These are phyloP conservation scores for Aspergillus aculeatus DNA, from an alignment of 2,329 filamentous ascomycete species.

Conservation along the genomic window DNA sequence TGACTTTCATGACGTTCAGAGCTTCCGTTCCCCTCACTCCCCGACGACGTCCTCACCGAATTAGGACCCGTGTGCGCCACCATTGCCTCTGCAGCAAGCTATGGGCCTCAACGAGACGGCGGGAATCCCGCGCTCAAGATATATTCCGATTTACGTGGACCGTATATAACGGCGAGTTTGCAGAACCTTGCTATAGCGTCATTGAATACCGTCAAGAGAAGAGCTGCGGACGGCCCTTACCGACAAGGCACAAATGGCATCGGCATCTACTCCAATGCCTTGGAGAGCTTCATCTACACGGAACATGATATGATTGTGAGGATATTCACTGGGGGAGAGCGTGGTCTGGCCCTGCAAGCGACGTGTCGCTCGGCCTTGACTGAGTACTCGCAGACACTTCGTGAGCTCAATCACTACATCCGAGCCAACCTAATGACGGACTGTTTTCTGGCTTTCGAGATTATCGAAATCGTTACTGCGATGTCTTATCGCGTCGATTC, in stretches of 20 bases:
- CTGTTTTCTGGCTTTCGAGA: slow-evolving; percentile 92
- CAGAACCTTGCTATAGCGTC: slow-evolving; percentile 86
- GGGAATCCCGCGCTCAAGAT: slow-evolving; percentile 75
- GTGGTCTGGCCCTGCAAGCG: slow-evolving; percentile 72
- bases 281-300: slow-evolving; percentile 82
- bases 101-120: slow-evolving; percentile 50
- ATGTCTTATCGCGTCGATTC: slow-evolving; percentile 77
- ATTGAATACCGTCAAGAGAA: slow-evolving; percentile 76
- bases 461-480: slow-evolving; percentile 82
- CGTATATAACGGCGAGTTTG: slow-evolving; percentile 78
- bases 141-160: slow-evolving; percentile 81
- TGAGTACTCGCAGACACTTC: slow-evolving; percentile 80
- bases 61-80: slow-evolving; percentile 77
- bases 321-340: slow-evolving; percentile 83
- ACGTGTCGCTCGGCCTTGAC: slow-evolving; percentile 76
- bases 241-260: slow-evolving; percentile 87
- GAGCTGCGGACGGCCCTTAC: slow-evolving; percentile 75
- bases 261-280: slow-evolving; percentile 78
- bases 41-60: slow-evolving; percentile 71
- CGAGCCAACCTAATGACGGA: slow-evolving; percentile 83
- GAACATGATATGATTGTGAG: slow-evolving; percentile 90
- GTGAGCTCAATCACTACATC: slow-evolving; percentile 87
- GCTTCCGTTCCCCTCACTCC: slow-evolving; percentile 74
- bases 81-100: slow-evolving; percentile 62
- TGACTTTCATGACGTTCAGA: slow-evolving; percentile 43